These are phyloP conservation scores for Striga hermonthica DNA, from an alignment of 305 asterid genomes.

Conservation along the genomic window DNA sequence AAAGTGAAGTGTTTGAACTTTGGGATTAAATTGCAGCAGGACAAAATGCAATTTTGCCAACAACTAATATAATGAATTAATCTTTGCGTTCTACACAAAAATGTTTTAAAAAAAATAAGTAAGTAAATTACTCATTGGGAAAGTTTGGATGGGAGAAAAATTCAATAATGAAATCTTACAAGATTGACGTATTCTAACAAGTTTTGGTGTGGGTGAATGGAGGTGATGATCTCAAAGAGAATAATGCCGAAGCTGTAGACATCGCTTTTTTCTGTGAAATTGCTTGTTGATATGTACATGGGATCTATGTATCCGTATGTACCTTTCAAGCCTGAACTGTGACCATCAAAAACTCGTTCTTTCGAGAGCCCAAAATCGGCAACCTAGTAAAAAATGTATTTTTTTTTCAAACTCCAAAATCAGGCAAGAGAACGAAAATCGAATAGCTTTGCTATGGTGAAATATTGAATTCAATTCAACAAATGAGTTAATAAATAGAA, in stretches of 20 bases:
- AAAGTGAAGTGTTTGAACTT: too few relatives aligned
- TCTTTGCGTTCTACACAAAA: too few relatives aligned
- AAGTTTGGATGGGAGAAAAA: slow-evolving; percentile 9
- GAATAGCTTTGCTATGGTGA: neutral
- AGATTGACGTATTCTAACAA: slow-evolving; percentile 92
- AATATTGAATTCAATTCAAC: neutral
- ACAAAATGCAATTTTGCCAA: too few relatives aligned
- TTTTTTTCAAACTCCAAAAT: slow-evolving; percentile 18
- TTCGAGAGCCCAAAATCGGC: slow-evolving; percentile 98
- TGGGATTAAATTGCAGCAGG: too few relatives aligned
- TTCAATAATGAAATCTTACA: slow-evolving; percentile 43
- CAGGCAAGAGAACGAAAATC: slow-evolving; percentile 9
- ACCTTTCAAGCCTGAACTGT: slow-evolving; percentile 85
- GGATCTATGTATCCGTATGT: slow-evolving; percentile 97
- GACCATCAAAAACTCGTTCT: slow-evolving; percentile 79
- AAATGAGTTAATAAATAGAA: neutral
- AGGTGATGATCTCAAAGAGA: slow-evolving; percentile 95
- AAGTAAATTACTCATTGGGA: neutral
- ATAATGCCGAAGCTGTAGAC: slow-evolving; percentile 90
- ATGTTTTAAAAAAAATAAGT: neutral
- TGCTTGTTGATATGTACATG: slow-evolving; percentile 70
- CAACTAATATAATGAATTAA: too few relatives aligned
- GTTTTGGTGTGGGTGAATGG: slow-evolving; percentile 97
- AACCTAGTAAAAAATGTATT: slow-evolving; percentile 51
- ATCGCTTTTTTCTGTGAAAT: slow-evolving; percentile 85